phyloP scores from a whole-genome alignment of 306 rosid genomes.

The Dryas alaskensis region DNA sequence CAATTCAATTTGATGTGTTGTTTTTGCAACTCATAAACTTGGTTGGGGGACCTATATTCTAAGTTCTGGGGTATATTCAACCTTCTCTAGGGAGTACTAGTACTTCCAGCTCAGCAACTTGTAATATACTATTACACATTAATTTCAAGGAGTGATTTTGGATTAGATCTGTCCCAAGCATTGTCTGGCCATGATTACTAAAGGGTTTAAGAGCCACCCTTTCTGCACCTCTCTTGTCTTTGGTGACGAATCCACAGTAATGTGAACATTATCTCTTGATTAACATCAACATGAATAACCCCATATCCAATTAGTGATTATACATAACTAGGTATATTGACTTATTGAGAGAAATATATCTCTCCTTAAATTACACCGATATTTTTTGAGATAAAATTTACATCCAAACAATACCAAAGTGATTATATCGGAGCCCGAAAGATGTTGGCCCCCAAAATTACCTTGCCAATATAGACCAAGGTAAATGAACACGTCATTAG shows the following conservation, averaged over 20 bases:
- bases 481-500: neutral
- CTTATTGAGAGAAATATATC: too few relatives aligned
- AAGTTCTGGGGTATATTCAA: slow-evolving; percentile 11
- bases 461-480: neutral
- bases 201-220: slow-evolving; percentile 30
- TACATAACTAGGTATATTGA: too few relatives aligned
- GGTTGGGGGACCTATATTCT: slow-evolving; percentile 14
- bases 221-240: slow-evolving; percentile 18
- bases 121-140: slow-evolving; percentile 29
- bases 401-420: too few relatives aligned
- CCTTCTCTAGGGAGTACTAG: slow-evolving; percentile 16
- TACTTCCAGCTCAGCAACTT: slow-evolving; percentile 42
- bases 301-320: too few relatives aligned
- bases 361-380: too few relatives aligned
- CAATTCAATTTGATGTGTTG: neutral
- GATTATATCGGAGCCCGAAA: too few relatives aligned
- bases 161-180: slow-evolving; percentile 60
- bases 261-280: neutral
- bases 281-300: neutral
- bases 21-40: slow-evolving; percentile 4
- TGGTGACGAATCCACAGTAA: slow-evolving; percentile 9
- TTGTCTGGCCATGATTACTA: slow-evolving; percentile 45
- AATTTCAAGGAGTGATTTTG: slow-evolving; percentile 39
- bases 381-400: too few relatives aligned
- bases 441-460: too few relatives aligned